Evolutionary conservation across 345 rosid species (phyloP), one percentile per base, ranked within the genome.

Genomic region (Arabidopsis arenosa): DNA sequence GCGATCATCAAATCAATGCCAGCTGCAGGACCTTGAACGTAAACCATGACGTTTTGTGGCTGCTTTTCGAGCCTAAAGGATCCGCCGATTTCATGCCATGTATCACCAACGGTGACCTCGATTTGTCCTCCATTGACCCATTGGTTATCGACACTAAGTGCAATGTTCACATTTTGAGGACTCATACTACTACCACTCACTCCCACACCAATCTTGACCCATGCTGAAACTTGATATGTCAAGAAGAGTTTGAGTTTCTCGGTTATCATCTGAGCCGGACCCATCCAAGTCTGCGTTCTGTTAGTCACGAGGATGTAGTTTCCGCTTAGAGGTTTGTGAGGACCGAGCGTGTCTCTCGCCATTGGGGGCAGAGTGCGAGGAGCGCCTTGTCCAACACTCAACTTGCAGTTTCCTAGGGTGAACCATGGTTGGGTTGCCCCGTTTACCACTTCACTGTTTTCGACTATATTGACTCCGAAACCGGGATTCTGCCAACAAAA

Each of bases 91-190:
- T 93, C 97, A 58, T 87, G 89, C 98, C 98, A 93, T 32, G 81
- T 15, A 28, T 84, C 83, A 40, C 84, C 85, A 39, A 80, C 90
- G 32, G 51, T 80, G 60, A 81, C 62, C 82, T 93, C 98, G 9
- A 83, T 82, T 70, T 93, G 96, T 62, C 98, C 98, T 10, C 98
- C 97, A 75, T 93, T 91, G 68, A 90, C 91, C 96, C 97, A 93
- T 56, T 90, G 89, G 78, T 35, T 85, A 73, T 93, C 96, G 6
- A 90, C 88, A 39, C 96, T 79, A 37, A 93, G 86, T 12, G 96
- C 93, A 65, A 91, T 83, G 45, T 87, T 93, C 69, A 91, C 89
- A 73, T 75, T 90, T 67, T 93, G 98, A 76, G 89, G 84, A 64
- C 43, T 61, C 14, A 44, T 59, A 58, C 63, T 82, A 75, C 68